A percentile compares a stretch with the other conserved stretches of the same genome.
These are phyloP conservation scores for Rhizoclosmatium globosum DNA, from an alignment of 192 early-diverging fungal genomes.

Conservation along the genomic window DNA sequence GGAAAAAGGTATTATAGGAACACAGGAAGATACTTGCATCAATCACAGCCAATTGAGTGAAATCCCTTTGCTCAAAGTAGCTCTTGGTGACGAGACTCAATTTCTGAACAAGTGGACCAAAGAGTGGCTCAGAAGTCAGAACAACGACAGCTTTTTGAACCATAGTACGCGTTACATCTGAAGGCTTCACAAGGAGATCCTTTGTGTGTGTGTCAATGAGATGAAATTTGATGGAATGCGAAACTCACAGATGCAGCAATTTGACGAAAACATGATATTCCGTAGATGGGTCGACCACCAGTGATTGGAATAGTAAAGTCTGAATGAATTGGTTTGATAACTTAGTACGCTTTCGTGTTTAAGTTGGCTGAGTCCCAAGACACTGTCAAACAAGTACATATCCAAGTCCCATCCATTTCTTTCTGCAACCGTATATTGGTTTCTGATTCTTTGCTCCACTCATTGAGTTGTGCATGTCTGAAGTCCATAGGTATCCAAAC, in stretches of 20 bases:
- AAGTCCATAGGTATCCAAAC: too few relatives aligned
- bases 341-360: background rate
- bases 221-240: background rate
- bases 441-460: too few relatives aligned
- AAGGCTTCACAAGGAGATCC: constrained; percentile 8
- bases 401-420: background rate
- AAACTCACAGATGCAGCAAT: constrained; percentile 10
- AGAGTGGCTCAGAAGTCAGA: constrained; percentile 26
- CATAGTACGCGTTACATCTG: constrained; percentile 31
- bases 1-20: background rate
- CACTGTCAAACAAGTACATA: background rate
- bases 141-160: constrained; percentile 42
- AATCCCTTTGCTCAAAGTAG: constrained; percentile 36
- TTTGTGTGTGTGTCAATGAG: background rate
- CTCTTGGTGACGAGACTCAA: constrained; percentile 26
- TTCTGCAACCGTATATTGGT: too few relatives aligned
- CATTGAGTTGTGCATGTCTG: too few relatives aligned
- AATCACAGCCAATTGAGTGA: constrained; percentile 20
- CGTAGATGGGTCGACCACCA: constrained; percentile 3
- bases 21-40: constrained; percentile 8
- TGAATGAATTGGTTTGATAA: background rate
- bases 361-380: background rate
- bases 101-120: constrained; percentile 9
- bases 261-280: constrained; percentile 33
- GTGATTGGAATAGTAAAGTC: constrained; percentile 26